phyloP scores from a whole-genome alignment of 2,329 filamentous ascomycete genomes.

The Talaromyces marneffei region DNA sequence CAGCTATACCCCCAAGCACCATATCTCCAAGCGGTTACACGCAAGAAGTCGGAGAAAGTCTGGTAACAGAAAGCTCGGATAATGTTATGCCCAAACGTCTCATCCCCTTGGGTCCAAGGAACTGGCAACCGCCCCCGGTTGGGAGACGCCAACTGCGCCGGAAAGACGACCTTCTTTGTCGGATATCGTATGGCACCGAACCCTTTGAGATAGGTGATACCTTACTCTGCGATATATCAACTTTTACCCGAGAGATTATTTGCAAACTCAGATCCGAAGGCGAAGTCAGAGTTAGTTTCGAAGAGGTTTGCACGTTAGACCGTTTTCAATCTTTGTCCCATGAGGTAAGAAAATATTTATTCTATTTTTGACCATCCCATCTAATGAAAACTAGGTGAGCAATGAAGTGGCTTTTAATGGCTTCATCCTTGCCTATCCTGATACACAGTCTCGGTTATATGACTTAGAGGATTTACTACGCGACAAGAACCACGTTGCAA shows the following conservation, averaged over 20 bases:
- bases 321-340: slow-evolving; percentile 25
- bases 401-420: slow-evolving; percentile 23
- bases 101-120: neutral
- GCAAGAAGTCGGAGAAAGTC: neutral
- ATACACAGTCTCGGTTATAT: slow-evolving; percentile 25
- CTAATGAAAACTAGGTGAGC: neutral
- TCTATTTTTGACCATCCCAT: neutral
- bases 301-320: slow-evolving; percentile 25
- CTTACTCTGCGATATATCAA: slow-evolving; percentile 25
- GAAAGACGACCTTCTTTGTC: slow-evolving; percentile 24
- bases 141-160: slow-evolving; percentile 19
- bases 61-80: neutral
- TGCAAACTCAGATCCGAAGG: slow-evolving; percentile 15
- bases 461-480: slow-evolving; percentile 25
- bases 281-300: slow-evolving; percentile 28
- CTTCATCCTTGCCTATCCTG: slow-evolving; percentile 31
- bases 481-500: slow-evolving; percentile 24
- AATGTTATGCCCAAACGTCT: neutral
- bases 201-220: slow-evolving; percentile 25
- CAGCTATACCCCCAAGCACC: neutral
- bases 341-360: slow-evolving; percentile 19
- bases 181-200: slow-evolving; percentile 27
- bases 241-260: slow-evolving; percentile 16
- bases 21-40: neutral
- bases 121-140: neutral